Percentiles rank a stretch among this genome's conserved stretches.
phyloP scores from a whole-genome alignment of 129 eudicot genomes.

The Glebionis coronaria region DNA sequence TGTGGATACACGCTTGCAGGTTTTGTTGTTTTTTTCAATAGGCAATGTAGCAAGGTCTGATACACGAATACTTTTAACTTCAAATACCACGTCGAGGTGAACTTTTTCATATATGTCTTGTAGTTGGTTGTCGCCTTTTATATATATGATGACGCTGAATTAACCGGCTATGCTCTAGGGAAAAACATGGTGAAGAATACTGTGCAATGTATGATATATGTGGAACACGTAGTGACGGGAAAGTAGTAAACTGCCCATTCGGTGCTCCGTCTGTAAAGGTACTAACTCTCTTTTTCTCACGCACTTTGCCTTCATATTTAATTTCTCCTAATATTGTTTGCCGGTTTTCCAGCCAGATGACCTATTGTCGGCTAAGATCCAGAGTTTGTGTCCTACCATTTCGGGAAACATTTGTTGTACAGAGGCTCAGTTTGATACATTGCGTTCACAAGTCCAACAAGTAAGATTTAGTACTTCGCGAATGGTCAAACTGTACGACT shows the following conservation, averaged over 20 bases:
- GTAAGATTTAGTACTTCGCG: constrained; percentile 32
- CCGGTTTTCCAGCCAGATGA: constrained; percentile 68
- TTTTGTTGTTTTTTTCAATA: constrained; percentile 34
- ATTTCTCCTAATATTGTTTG: constrained; percentile 8
- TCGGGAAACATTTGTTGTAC: constrained; percentile 95
- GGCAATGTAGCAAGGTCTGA: constrained; percentile 38
- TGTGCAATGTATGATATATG: constrained; percentile 97
- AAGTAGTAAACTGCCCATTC: constrained; percentile 85
- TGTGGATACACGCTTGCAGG: constrained; percentile 35
- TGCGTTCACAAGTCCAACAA: constrained; percentile 93
- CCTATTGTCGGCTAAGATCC: constrained; percentile 78
- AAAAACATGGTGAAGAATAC: constrained; percentile 59
- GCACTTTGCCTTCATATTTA: too few relatives aligned
- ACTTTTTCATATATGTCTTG: too few relatives aligned
- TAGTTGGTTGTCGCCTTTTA: too few relatives aligned
- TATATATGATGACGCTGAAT: too few relatives aligned
- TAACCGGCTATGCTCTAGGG: constrained; percentile 42
- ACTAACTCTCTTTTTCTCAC: not conserved
- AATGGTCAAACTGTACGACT: constrained; percentile 15
- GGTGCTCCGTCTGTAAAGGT: constrained; percentile 86
- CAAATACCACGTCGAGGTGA: constrained; percentile 50
- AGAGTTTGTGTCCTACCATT: constrained; percentile 96
- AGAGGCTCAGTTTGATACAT: constrained; percentile 77
- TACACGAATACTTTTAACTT: constrained; percentile 40
- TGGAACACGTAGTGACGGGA: constrained; percentile 89